Base-by-base conservation (phyloP, 2,329 filamentous ascomycete species). In the Trichoderma aggressivum region DNA sequence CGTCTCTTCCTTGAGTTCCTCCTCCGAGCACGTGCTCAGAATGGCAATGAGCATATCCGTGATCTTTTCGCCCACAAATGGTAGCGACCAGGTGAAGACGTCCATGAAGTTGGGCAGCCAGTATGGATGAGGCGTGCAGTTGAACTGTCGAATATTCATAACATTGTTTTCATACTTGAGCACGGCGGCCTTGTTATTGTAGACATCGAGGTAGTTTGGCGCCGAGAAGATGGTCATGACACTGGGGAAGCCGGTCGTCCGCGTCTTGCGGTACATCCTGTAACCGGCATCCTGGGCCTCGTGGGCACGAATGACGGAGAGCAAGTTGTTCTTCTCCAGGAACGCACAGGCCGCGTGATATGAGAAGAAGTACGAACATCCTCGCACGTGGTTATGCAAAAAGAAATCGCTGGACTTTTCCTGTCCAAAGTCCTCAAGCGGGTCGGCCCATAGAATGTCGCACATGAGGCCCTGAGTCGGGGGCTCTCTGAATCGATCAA, bases 31-130 rank as follows among this genome's bases (percentile, higher is more conserved):
- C 21, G 94, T 98, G 85, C 97, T 98, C 76, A 99, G 86, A 78
- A 99, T 99, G 55, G 94, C 95, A 80, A 99, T 98, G 75, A 99
- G 90, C 96, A 99, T 99, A 79, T 99, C 96, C 21, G 96, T 98
- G 79, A 99, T 94, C 88, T 99, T 99, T 83, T 99, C 96, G 73
- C 96, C 95, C 28, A 99, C 96, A 82, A 99, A 99, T 0, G 96
- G 96, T 72, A 99, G 86, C 39, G 96, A 99, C 96, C 96, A 99
- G n/a, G 96, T 99, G 80, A 99, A 99, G 74, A 99, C 96, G 79
- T 99, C 96, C 96, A 99, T 99, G 80, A 99, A 99, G 85, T 99
- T 99, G 70, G 96, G 96, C 62, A 99, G 89, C 96, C 96, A 99
- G 86, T 99, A 99, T 7, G 96, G 96, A 81, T 99, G 96, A 39